A percentile compares a stretch with the other conserved stretches of the same genome.
phyloP scores from a whole-genome alignment of 305 asterid genomes.

The Solanum hybrid region DNA sequence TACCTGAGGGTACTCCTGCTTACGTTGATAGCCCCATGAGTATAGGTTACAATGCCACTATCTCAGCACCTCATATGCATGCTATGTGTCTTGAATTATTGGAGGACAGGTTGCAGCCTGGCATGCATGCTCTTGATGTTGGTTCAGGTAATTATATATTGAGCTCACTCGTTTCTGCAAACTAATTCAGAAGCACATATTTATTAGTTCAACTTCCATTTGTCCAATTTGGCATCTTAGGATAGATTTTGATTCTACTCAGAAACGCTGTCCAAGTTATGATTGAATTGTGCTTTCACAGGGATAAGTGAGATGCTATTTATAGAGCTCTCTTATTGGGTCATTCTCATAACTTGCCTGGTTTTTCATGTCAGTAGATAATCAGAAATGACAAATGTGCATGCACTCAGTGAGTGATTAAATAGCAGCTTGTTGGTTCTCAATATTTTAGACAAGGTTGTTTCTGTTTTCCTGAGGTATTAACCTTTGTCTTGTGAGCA shows the following conservation, averaged over 20 bases:
- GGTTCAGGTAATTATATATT: conserved; percentile 60
- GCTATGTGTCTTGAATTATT: conserved; percentile 86
- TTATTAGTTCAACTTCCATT: neutral
- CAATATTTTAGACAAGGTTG: neutral
- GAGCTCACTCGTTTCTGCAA: neutral
- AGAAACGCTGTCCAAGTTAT: neutral
- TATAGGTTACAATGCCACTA: conserved; percentile 86
- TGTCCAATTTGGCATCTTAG: neutral
- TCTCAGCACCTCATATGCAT: conserved; percentile 99
- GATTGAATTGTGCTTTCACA: neutral
- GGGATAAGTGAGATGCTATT: neutral
- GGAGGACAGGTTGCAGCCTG: conserved; percentile 83
- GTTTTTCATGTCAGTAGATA: neutral
- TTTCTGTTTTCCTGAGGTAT: neutral
- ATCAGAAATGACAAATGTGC: neutral
- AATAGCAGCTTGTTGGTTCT: neutral
- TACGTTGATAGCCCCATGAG: conserved; percentile 73
- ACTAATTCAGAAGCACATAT: neutral
- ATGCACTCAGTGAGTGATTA: neutral
- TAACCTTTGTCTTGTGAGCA: neutral
- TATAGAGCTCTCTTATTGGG: neutral
- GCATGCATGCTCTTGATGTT: conserved; percentile 83
- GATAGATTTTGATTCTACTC: neutral
- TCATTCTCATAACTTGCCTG: neutral
- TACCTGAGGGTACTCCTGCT: conserved; percentile 69